Evolutionary conservation across 2,329 filamentous ascomycete species (phyloP).

Genomic region (Diplodia corticola): DNA sequence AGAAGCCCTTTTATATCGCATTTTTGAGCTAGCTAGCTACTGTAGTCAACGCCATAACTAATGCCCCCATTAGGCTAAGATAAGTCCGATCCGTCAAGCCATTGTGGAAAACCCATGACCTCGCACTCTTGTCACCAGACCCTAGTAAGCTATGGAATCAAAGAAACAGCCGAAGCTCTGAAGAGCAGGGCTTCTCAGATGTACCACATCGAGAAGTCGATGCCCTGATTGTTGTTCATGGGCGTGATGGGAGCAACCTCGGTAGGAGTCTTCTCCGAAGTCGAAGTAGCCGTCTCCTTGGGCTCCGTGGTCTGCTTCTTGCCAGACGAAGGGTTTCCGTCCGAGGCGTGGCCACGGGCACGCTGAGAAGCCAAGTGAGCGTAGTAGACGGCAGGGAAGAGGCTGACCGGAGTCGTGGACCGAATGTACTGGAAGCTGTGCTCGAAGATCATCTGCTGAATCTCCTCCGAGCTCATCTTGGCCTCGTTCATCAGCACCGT

Average conservation of each 20-base stretch:
- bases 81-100: not conserved
- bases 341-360: constrained; percentile 64
- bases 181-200: constrained; percentile 37
- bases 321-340: constrained; percentile 1
- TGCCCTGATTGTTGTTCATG: constrained; percentile 42
- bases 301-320: constrained; percentile 25
- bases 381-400: constrained; percentile 91
- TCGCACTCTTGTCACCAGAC: not conserved
- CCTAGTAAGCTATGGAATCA: not conserved
- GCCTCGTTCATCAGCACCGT: constrained; percentile 85
- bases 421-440: constrained; percentile 92
- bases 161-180: not conserved
- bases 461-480: constrained; percentile 62
- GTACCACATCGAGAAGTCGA: constrained; percentile 52
- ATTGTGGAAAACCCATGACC: not conserved
- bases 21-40: not conserved
- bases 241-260: constrained; percentile 43
- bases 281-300: constrained; percentile 32
- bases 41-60: too few species aligned
- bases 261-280: constrained; percentile 32
- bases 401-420: constrained; percentile 87
- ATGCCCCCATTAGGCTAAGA: not conserved
- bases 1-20: not conserved
- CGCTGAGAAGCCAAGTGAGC: constrained; percentile 85
- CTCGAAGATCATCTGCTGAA: constrained; percentile 90